A percentile compares a stretch with the other conserved stretches of the same genome.
Evolutionary conservation across 208 protist species (phyloP).

Genomic region (Porcisia hertigi): DNA sequence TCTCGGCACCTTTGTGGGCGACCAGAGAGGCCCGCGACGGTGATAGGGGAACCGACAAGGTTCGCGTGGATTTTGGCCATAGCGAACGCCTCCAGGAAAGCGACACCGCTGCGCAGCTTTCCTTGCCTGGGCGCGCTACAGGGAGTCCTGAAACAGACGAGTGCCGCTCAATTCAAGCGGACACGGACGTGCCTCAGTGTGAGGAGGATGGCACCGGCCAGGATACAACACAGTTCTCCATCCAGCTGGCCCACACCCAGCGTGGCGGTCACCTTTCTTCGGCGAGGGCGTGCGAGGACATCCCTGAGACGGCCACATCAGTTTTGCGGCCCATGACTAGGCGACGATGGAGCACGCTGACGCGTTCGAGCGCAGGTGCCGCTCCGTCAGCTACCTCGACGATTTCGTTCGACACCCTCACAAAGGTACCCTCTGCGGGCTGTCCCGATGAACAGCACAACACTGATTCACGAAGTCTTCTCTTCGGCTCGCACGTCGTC

Average conservation of each 20-base stretch:
- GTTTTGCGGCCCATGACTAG: constrained; percentile 24
- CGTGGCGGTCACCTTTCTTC: background rate
- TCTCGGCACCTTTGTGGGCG: constrained; percentile 3
- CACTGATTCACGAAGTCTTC: background rate
- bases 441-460: background rate
- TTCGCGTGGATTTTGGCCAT: background rate
- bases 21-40: background rate
- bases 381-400: background rate
- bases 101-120: background rate
- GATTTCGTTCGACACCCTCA: background rate
- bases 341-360: background rate
- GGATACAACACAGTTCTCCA: constrained; percentile 10
- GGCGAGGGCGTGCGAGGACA: background rate
- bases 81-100: background rate
- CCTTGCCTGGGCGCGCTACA: background rate
- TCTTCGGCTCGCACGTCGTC: background rate
- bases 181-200: background rate
- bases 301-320: constrained; percentile 13
- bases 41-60: background rate
- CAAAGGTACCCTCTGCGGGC: background rate
- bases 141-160: background rate
- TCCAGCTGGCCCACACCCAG: constrained; percentile 10
- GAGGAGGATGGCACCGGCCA: background rate
- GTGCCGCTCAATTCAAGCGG: background rate
- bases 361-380: background rate